Conservation (phyloP, 345 rosid species). For the Clausena lansium region DNA sequence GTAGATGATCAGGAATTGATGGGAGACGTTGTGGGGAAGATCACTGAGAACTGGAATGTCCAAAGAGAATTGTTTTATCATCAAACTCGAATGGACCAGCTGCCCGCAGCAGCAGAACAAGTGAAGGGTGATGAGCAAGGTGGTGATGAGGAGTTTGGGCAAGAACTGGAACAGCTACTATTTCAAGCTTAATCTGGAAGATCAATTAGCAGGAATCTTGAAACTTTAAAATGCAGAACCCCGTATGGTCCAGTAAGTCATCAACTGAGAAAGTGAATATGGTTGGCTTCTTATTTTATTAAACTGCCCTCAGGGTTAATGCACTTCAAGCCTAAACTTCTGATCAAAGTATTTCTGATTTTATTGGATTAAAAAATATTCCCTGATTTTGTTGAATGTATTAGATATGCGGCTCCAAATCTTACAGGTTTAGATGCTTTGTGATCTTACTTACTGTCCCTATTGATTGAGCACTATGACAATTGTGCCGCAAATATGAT, state of each 20-base stretch:
- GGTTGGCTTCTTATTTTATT: neutral
- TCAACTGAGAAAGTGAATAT: neutral
- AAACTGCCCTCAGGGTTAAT: too few relatives aligned
- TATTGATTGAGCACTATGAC: too few relatives aligned
- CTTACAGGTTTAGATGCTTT: too few relatives aligned
- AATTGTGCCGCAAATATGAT: too few relatives aligned
- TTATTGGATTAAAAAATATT: too few relatives aligned
- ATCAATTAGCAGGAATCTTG: neutral
- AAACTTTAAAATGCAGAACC: neutral
- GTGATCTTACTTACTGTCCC: too few relatives aligned
- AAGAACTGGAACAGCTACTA: slow-evolving; percentile 44
- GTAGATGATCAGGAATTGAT: slow-evolving; percentile 40
- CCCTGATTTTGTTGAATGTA: too few relatives aligned
- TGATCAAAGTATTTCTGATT: neutral
- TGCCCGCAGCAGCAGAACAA: slow-evolving; percentile 9
- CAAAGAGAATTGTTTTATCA: slow-evolving; percentile 44
- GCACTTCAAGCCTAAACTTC: too few relatives aligned
- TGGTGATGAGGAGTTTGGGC: slow-evolving; percentile 35
- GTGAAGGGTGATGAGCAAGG: slow-evolving; percentile 10
- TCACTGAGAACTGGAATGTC: slow-evolving; percentile 54
- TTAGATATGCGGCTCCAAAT: too few relatives aligned
- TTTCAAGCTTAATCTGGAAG: slow-evolving; percentile 3
- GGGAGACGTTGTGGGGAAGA: slow-evolving; percentile 42
- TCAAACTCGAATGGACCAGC: slow-evolving; percentile 41
- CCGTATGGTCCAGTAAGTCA: neutral